Percentiles rank a stretch among this genome's conserved stretches.
These are phyloP conservation scores for Volvox africanus DNA, from an alignment of 139 green algal species.

Conservation along the genomic window DNA sequence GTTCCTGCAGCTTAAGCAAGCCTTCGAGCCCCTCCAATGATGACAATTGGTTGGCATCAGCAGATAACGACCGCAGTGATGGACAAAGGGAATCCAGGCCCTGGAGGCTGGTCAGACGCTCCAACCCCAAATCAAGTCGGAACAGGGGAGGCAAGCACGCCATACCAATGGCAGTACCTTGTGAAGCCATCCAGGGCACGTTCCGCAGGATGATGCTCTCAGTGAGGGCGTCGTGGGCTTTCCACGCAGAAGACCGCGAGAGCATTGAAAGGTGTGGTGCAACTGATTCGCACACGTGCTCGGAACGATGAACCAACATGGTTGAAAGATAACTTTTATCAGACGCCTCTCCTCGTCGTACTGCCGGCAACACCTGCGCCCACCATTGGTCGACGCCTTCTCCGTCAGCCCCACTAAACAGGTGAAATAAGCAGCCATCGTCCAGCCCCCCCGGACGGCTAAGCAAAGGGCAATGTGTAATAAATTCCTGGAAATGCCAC, in stretches of 20 bases:
- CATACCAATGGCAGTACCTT: neutral
- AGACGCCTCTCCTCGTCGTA: too few species aligned
- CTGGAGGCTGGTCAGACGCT: slow-evolving; percentile 11
- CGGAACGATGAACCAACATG: too few species aligned
- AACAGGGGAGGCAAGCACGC: neutral
- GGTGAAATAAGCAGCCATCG: too few species aligned
- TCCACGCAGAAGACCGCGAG: neutral
- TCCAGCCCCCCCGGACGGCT: too few species aligned
- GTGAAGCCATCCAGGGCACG: neutral
- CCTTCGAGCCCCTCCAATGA: slow-evolving; percentile 8
- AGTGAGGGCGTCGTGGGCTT: neutral
- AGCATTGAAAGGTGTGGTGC: too few species aligned
- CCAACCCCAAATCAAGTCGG: slow-evolving; percentile 31
- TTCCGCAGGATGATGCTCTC: slow-evolving; percentile 28
- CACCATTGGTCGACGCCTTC: too few species aligned
- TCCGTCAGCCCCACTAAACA: too few species aligned
- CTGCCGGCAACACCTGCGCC: too few species aligned
- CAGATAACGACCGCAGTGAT: neutral
- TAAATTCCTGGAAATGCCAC: too few species aligned
- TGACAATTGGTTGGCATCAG: slow-evolving; percentile 10
- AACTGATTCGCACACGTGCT: too few species aligned
- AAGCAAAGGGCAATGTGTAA: too few species aligned
- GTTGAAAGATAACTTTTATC: too few species aligned
- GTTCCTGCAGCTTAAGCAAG: neutral
- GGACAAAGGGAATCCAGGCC: slow-evolving; percentile 35